Base-by-base conservation (phyloP, 1,284 basidiomycete species). In the Chalciporus sp. region DNA sequence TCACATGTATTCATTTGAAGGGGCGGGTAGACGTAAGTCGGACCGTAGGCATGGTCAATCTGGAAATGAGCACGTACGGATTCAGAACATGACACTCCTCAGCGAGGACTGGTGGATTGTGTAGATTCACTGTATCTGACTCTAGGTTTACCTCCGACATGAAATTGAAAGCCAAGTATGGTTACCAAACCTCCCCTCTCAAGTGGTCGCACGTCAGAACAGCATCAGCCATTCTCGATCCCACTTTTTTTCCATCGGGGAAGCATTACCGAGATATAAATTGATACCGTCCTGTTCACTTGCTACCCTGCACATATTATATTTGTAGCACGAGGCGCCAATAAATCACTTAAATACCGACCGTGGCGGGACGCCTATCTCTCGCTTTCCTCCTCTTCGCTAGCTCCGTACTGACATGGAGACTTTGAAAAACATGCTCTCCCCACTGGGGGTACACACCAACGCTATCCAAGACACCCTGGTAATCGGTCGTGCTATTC, bases 381-480 rank as follows among this genome's bases (percentile, higher is more conserved):
- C 58, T 62, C 56, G 64, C 57, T 55, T 57, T 56, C 60, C 56
- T 56, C 58, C 58, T 58, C 57, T 49, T 53, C 53, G 54, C 58
- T 42, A 49, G 62, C 63, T 61, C 54, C 54, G 47, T 51, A 42
- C 56, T 53, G 61, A 64, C 64, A 87, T 87, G 85, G 81, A 87
- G 55, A 62, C 79, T 42, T 62, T 87, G 55, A 85, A 82, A 73
- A 83, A 67, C 61, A 72, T 85, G 57, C 71, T 87, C 42, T 83
- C 84, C 55, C 85, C 85, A 5, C 65, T 86, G 49, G 79, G 77
- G 46, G 78, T 81, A 72, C 78, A 76, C 59, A 80, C 82, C 29
- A 76, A 74, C 27, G 79, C 83, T 42, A 70, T 86, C 35, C 85
- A 86, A 57, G 84, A 86, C 58, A 86, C 84, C 31, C 73, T 86